Percentiles rank a stretch among this genome's conserved stretches.
phyloP scores from a whole-genome alignment of 176 grass and related monocot genomes.

The Triticum turgidum region DNA sequence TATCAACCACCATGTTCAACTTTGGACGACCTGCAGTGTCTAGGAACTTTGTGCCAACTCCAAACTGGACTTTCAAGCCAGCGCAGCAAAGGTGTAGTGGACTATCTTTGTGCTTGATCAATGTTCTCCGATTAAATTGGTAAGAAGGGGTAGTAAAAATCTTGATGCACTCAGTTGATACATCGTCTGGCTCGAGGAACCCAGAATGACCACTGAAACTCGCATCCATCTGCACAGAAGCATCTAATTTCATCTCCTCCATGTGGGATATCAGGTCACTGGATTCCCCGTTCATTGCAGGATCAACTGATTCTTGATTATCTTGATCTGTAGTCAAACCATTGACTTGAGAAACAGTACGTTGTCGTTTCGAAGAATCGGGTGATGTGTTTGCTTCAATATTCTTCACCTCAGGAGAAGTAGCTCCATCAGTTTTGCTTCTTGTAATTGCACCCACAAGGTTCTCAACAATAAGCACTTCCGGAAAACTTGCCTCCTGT shows the following conservation, averaged over 20 bases:
- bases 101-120: slow-evolving; percentile 53
- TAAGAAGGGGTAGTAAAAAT: slow-evolving; percentile 39
- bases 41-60: slow-evolving; percentile 61
- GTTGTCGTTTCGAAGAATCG: slow-evolving; percentile 48
- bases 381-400: slow-evolving; percentile 22
- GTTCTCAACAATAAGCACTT: slow-evolving; percentile 58
- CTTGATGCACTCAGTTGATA: slow-evolving; percentile 60
- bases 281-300: slow-evolving; percentile 29
- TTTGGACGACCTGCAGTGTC: slow-evolving; percentile 75
- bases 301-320: slow-evolving; percentile 27
- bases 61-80: slow-evolving; percentile 59
- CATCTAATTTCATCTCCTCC: slow-evolving; percentile 63
- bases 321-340: slow-evolving; percentile 6
- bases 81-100: slow-evolving; percentile 60
- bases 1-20: slow-evolving; percentile 62
- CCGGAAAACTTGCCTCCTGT: slow-evolving; percentile 89
- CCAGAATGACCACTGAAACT: slow-evolving; percentile 54
- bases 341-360: slow-evolving; percentile 16
- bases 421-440: slow-evolving; percentile 35
- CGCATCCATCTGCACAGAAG: slow-evolving; percentile 27
- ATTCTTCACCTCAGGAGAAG: slow-evolving; percentile 32
- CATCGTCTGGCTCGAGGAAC: slow-evolving; percentile 61
- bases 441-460: slow-evolving; percentile 54
- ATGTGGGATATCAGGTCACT: slow-evolving; percentile 58
- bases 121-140: slow-evolving; percentile 49